Conservation (phyloP, 192 early-diverging fungal species). For the Coemansia sp. region DNA sequence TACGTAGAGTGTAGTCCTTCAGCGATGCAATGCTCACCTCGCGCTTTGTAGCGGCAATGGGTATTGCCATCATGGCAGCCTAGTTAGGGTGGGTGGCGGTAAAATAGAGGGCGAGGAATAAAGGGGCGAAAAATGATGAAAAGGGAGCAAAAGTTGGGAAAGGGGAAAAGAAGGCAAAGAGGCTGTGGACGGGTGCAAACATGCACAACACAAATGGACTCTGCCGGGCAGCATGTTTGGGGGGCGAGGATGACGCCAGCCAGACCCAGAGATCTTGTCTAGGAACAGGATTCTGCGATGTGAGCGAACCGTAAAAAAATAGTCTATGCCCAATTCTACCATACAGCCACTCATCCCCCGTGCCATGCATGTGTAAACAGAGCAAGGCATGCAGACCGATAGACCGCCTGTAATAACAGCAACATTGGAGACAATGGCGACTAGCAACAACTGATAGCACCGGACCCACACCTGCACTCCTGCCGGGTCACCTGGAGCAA, state of each 20-base stretch:
- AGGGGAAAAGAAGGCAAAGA: not conserved
- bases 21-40: constrained; percentile 33
- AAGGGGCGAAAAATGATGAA: not conserved
- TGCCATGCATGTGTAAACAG: constrained; percentile 2
- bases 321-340: constrained; percentile 10
- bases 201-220: not conserved
- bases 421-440: constrained; percentile 9
- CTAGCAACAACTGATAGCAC: constrained; percentile 2
- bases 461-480: constrained; percentile 3
- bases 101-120: constrained; percentile 1
- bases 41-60: constrained; percentile 30
- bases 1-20: constrained; percentile 33
- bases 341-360: not conserved
- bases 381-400: not conserved
- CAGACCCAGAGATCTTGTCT: not conserved
- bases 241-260: not conserved
- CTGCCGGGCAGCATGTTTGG: constrained; percentile 2
- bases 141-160: constrained; percentile 1
- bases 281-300: constrained; percentile 11
- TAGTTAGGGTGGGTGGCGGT: not conserved
- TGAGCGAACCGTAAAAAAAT: not conserved
- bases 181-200: constrained; percentile 1
- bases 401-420: constrained; percentile 1
- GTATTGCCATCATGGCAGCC: constrained; percentile 25
- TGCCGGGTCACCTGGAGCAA: constrained; percentile 12